Percentiles rank a stretch among this genome's conserved stretches.
These are phyloP conservation scores for Skeletonema costatum DNA, from an alignment of 108 stramenopile genomes.

Conservation along the genomic window DNA sequence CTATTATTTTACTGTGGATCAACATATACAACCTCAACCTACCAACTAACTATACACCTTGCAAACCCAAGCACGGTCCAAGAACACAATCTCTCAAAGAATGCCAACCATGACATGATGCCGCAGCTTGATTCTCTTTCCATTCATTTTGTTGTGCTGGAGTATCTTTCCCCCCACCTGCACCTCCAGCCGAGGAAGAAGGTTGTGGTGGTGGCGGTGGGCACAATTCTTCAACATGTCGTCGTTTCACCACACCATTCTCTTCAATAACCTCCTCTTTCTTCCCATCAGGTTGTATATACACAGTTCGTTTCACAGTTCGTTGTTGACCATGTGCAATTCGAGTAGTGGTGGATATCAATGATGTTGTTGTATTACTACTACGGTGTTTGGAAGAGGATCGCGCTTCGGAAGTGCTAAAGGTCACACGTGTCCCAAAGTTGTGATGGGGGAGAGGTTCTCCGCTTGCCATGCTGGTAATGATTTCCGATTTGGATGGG, in stretches of 20 bases:
- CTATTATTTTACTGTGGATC: too few relatives aligned
- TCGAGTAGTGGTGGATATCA: conserved; percentile 37
- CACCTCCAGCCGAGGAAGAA: too few relatives aligned
- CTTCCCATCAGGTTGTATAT: conserved; percentile 35
- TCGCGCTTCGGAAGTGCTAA: conserved; percentile 8
- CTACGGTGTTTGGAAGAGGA: background rate
- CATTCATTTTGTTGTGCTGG: background rate
- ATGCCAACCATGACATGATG: background rate
- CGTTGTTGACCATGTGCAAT: conserved; percentile 36
- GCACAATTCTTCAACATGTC: conserved; percentile 23
- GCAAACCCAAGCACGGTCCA: background rate
- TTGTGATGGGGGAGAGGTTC: conserved; percentile 19
- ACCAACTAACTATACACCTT: background rate
- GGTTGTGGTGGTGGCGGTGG: background rate
- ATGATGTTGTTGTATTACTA: background rate
- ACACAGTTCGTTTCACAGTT: conserved; percentile 31
- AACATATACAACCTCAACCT: too few relatives aligned
- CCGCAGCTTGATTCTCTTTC: background rate
- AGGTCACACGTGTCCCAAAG: conserved; percentile 30
- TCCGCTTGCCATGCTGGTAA: conserved; percentile 13
- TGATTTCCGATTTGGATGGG: conserved; percentile 34
- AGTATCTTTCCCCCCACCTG: background rate
- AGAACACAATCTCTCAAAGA: background rate
- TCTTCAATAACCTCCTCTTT: conserved; percentile 39
- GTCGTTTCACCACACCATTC: conserved; percentile 29